These are phyloP conservation scores for Coemansia brasiliensis DNA, from an alignment of 192 early-diverging fungal genomes.

Conservation along the genomic window DNA sequence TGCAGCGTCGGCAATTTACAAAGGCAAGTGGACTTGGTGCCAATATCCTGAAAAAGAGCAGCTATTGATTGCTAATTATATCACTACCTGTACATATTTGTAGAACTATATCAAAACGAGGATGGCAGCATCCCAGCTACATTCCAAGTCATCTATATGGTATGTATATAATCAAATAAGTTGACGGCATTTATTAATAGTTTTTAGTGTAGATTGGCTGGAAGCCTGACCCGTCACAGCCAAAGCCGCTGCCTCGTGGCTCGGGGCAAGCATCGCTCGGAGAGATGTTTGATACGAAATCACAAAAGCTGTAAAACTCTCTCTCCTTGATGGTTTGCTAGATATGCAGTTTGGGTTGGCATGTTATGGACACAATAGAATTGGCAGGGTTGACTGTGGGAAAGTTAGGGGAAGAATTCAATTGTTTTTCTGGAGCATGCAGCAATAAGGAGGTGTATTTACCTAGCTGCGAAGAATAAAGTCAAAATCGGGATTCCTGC, in stretches of 20 bases:
- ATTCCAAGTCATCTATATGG: constrained; percentile 69
- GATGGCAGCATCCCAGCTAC: constrained; percentile 92
- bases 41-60: constrained; percentile 22
- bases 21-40: constrained; percentile 66
- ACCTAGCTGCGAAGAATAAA: no score
- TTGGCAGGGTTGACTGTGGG: no score
- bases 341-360: background rate
- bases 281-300: constrained; percentile 48
- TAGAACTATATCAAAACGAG: constrained; percentile 79
- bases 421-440: no score
- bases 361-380: no score
- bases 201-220: constrained; percentile 73
- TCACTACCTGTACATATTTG: background rate
- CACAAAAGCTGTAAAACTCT: constrained; percentile 46
- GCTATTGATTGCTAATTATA: constrained; percentile 38
- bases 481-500: no score
- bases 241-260: constrained; percentile 79
- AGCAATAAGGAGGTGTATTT: no score
- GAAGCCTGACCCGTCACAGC: constrained; percentile 86
- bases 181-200: background rate
- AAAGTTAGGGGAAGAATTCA: no score
- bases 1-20: constrained; percentile 84
- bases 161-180: background rate
- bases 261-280: constrained; percentile 81
- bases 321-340: no score